Conservation (phyloP, 257 asterid species). For the Ophiorrhiza pumila region DNA sequence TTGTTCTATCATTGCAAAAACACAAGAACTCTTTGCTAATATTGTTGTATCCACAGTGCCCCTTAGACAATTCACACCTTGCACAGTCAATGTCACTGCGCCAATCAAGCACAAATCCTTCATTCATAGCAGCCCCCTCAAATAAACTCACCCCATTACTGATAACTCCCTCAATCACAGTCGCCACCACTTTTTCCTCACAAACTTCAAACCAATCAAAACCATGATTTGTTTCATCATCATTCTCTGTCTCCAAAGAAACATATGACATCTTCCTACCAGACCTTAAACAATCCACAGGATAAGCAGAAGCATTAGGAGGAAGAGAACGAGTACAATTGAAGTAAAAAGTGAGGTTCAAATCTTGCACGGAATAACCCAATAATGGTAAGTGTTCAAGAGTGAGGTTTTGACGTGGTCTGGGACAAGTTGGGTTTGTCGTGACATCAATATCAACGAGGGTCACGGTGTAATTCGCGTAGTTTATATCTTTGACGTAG, state of each 20-base stretch:
- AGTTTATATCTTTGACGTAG: conserved; percentile 11
- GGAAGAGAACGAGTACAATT: conserved; percentile 8
- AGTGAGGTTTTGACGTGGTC: conserved; percentile 21
- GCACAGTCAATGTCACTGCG: not conserved
- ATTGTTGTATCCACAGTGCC: conserved; percentile 23
- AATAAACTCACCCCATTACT: not conserved
- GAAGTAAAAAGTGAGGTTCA: conserved; percentile 21
- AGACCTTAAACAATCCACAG: conserved; percentile 14
- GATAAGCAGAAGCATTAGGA: not conserved
- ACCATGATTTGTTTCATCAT: not conserved
- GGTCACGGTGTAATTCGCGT: not conserved
- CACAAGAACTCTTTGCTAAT: conserved; percentile 9
- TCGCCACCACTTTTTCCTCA: conserved; percentile 20
- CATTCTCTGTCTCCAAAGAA: not conserved
- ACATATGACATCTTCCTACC: not conserved
- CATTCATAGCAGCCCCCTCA: conserved; percentile 9
- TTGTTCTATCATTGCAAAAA: conserved; percentile 22
- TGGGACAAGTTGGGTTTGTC: conserved; percentile 1
- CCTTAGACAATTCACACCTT: conserved; percentile 17
- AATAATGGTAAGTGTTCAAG: conserved; percentile 14
- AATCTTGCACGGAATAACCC: not conserved
- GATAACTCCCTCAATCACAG: not conserved
- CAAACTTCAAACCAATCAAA: conserved; percentile 15
- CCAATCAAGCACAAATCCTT: conserved; percentile 28
- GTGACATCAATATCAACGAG: conserved; percentile 11